Evolutionary conservation across 169 alveolate genomes (phyloP), one percentile per base, ranked within the genome.

Genomic region (Plasmodium inui): DNA sequence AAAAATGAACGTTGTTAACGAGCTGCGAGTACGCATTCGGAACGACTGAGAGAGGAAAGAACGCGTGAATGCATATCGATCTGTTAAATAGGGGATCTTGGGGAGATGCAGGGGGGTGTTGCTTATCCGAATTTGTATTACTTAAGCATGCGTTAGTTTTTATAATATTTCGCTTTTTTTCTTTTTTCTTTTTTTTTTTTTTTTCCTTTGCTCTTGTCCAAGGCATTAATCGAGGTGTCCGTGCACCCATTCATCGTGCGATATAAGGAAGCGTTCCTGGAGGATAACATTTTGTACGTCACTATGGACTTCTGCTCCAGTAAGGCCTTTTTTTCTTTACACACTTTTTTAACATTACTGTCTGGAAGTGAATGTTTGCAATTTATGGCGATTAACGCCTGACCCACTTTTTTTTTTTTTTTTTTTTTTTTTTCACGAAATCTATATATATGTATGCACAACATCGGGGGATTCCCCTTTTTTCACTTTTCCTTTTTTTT

Each of bases 241-340:
- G 57, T 82, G 28, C 95, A 91, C n/a, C 95, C 95, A 19, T 91
- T 91, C 55, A 91, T 91, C 57, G 95, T 91, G 44, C n/a, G 92
- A 71, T 91, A 91, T 78, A 91, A 91, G 46, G 95, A 91, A 73
- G 95, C 95, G 10, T 91, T 91, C 67, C 41, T 91, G 71, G 92
- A 91, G 61, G 83, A 82, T 39, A 46, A 46, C n/a, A 73, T 61
- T 41, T 72, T 91, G 57, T 91, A 34, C 76, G 85, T 91, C n/a
- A 92, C 83, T 17, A 91, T 91, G 95, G 95, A 91, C 78, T 91
- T 46, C 72, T 91, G 95, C 37, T 46, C 92, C 73, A 82, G 95
- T 91, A 55, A 26, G 57, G 1, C 8, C 19, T 19, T 73, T 57
- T 80, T 80, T 44, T 55, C 71, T 80, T 41, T 74, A 19, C 55